Evolutionary conservation across 805 yeast genomes (phyloP), one percentile per base, ranked within the genome.

Genomic region (Komagataella pseudopastoris): DNA sequence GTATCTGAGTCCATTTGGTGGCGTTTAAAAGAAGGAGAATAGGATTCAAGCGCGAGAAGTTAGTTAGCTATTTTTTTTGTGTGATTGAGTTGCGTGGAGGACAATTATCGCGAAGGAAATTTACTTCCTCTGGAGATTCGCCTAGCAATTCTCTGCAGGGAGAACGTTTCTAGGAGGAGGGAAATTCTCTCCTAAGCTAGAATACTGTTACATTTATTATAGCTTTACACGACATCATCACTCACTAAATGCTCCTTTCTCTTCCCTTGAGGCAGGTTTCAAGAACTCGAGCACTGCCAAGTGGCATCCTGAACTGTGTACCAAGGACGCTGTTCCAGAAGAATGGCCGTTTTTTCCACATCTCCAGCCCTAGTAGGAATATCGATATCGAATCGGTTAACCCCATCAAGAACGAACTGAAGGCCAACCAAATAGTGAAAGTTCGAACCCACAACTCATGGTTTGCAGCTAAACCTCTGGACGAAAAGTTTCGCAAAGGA

Each of bases 1-100:
- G 89, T 72, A 57, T 84, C 89, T 49, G 83, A 71, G 61, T 85
- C 90, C 95, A 86, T 87, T 30, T 30, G 39, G 39, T 30, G 39
- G 39, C 39, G 39, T 30, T 30, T 30, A 30, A 30, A 24, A 30
- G 39, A 30, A 8, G 39, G 39, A 30, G 39, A 30, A 30, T 12
- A 30, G 14, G 39, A 12, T 10, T 30, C 20, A 30, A 30, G 39
- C 39, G 39, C 39, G 39, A 30, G 39, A 14, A 8, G 39, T 10
- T 12, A 14, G 10, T 5, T 30, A 30, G 39, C 14, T 30, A 10
- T 4, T 30, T 30, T 30, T 30, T 30, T 30, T 30, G 10, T 30
- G 39, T 30, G 39, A 30, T 30, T 30, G 39, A 14, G 39, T 30
- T 30, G 39, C 39, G 39, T 30, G 39, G 39, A 8, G 8, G 39